Conservation (phyloP, 2,329 filamentous ascomycete genomes). For the Fusarium nelsonii region DNA sequence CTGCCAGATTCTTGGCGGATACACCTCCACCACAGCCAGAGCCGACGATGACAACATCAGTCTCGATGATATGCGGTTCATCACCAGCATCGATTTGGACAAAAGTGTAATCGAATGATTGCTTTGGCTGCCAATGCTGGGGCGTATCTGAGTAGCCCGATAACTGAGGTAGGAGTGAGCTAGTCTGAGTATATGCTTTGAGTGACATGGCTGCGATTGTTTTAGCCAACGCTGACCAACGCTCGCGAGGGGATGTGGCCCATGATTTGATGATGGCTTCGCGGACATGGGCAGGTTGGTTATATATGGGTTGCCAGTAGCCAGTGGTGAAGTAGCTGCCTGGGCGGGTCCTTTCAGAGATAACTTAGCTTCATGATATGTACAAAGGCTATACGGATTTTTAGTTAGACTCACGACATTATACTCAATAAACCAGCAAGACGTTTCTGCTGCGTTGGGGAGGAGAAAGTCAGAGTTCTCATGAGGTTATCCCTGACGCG, state of each 20-base stretch:
- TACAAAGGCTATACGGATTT: not conserved
- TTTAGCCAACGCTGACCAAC: slow-evolving; percentile 68
- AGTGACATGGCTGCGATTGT: slow-evolving; percentile 67
- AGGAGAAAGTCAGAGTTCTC: slow-evolving; percentile 56
- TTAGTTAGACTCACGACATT: slow-evolving; percentile 58
- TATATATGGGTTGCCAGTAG: slow-evolving; percentile 70
- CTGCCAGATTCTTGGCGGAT: slow-evolving; percentile 81
- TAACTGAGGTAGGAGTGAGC: slow-evolving; percentile 65
- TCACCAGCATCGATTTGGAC: slow-evolving; percentile 64
- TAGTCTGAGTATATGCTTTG: slow-evolving; percentile 67
- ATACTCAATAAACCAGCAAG: slow-evolving; percentile 57
- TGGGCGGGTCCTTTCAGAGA: slow-evolving; percentile 65
- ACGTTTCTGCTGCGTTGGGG: slow-evolving; percentile 51
- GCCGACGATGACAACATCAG: slow-evolving; percentile 87
- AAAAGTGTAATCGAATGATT: slow-evolving; percentile 70
- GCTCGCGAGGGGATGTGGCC: slow-evolving; percentile 67
- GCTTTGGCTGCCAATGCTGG: slow-evolving; percentile 61
- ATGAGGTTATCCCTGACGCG: slow-evolving; percentile 65
- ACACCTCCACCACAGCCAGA: slow-evolving; percentile 90
- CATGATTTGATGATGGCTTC: slow-evolving; percentile 73
- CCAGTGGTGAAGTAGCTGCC: slow-evolving; percentile 77
- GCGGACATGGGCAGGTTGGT: slow-evolving; percentile 70
- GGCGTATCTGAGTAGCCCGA: slow-evolving; percentile 70
- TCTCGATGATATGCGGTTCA: slow-evolving; percentile 72
- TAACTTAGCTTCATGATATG: slow-evolving; percentile 4